Evolutionary conservation across 345 rosid genomes (phyloP).

Genomic region (Rhodomyrtus tomentosa): DNA sequence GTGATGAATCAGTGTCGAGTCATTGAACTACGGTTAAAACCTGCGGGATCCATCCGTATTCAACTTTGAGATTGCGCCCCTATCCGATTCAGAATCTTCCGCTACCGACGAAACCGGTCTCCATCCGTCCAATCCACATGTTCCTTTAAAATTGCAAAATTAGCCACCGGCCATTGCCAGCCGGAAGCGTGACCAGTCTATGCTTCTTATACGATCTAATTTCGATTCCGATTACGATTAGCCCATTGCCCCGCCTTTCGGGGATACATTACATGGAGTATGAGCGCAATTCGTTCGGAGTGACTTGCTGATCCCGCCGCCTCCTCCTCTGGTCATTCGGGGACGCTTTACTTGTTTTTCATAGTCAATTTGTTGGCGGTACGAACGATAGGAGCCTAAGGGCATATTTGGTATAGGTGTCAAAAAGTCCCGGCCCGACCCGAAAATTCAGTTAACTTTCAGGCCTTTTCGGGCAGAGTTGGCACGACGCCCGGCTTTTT

Average conservation of each 20-base stretch:
- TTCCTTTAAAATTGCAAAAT: background rate
- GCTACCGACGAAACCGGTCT: background rate
- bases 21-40: background rate
- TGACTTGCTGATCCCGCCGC: rapidly evolving
- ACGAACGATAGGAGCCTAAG: too few relatives aligned
- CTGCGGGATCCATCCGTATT: too few relatives aligned
- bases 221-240: background rate
- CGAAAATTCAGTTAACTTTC: too few relatives aligned
- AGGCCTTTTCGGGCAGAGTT: too few relatives aligned
- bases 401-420: too few relatives aligned
- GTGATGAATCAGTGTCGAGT: background rate
- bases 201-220: background rate
- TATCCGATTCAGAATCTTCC: background rate
- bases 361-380: background rate
- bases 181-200: background rate
- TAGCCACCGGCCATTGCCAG: background rate
- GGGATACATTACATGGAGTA: background rate
- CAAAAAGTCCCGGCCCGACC: too few relatives aligned
- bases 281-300: background rate
- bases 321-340: background rate
- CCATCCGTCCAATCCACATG: background rate
- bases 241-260: background rate
- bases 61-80: too few relatives aligned
- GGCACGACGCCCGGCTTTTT: too few relatives aligned
- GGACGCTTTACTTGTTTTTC: background rate